phyloP scores from a whole-genome alignment of 1,139 yeast species.

The Groenewaldozyma sp. region DNA sequence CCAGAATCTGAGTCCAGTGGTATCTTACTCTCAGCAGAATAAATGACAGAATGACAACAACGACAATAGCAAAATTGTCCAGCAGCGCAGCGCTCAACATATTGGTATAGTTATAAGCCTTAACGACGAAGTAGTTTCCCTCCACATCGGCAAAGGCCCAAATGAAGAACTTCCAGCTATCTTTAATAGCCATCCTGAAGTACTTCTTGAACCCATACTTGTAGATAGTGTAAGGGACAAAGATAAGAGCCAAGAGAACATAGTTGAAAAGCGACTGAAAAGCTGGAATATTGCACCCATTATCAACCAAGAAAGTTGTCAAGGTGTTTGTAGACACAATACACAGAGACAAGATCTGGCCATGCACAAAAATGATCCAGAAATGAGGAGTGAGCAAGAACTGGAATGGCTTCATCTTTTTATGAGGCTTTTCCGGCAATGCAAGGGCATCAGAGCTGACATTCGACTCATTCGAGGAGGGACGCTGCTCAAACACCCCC shows the following conservation, averaged over 20 bases:
- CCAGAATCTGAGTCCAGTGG: conserved; percentile 38
- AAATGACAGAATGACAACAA: conserved; percentile 35
- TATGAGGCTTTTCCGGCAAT: background rate
- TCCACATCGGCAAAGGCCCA: conserved; percentile 38
- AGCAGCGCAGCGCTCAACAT: conserved; percentile 35
- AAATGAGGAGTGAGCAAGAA: conserved; percentile 30
- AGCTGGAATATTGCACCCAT: conserved; percentile 35
- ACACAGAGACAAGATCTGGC: conserved; percentile 35
- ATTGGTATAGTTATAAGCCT: conserved; percentile 37
- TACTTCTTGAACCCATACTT: conserved; percentile 31
- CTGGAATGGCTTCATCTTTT: conserved; percentile 19
- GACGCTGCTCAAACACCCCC: no score
- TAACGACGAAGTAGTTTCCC: conserved; percentile 38
- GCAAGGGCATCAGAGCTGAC: no score
- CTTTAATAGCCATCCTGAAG: conserved; percentile 22
- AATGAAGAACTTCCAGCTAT: conserved; percentile 37
- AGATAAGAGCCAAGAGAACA: conserved; percentile 30
- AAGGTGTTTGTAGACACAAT: conserved; percentile 37
- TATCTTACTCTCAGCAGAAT: conserved; percentile 35
- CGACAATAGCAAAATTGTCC: conserved; percentile 38
- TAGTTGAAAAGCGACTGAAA: conserved; percentile 37
- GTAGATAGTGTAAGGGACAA: conserved; percentile 34
- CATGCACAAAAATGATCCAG: conserved; percentile 35
- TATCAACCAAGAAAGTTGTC: conserved; percentile 32
- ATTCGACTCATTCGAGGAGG: no score